Base-by-base conservation (phyloP, 805 yeast genomes). In the Kregervanrija fluxuum region DNA sequence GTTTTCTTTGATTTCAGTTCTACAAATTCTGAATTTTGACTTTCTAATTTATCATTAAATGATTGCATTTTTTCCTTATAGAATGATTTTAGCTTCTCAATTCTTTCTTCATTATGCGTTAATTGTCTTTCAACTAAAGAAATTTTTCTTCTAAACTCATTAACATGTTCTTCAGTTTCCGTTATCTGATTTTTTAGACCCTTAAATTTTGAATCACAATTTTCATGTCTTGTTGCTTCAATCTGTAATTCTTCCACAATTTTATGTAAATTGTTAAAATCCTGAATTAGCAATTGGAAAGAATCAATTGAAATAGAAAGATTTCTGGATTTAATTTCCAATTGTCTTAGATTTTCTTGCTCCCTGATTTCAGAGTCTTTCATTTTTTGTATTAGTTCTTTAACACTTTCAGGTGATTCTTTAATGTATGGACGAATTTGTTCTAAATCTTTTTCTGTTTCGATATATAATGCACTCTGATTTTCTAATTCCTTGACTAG, bases 401-500 rank as follows among this genome's bases (percentile, higher is more conserved):
- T 65, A 17, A 84, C 64, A 33, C 74, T 71, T 35, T 71, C 75
- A 11, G 85, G 79, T 30, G 85, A 77, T 36, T 80, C 80, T 35
- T 75, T 71, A 3, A 81, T 69, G 53, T 82, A 83, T 31, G 74
- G 73, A 46, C 74, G 71, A 43, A 85, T 65, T 48, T 75, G 77
- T 33, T 80, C 86, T 16, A 79, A 61, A 42, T 79, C 82, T 40
- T 76, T 74, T 43, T 72, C 75, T 2, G 78, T 59, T 45, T 82
- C 87, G 11, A 75, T 62, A 13, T 79, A 65, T 37, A 79, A 61
- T 45, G 75, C 79, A 46, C 75, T 78, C 44, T 74, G 73, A 48
- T 79, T 80, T 51, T 85, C 87, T 8, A 83, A 60, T 44, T 77
- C 74, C 39, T 75, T 74, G 13, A 80, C 69, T 43, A 83, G 59